Percentiles rank a stretch among this genome's conserved stretches.
phyloP scores from a whole-genome alignment of 257 asterid species.

The Fraxinus quadrangulata region DNA sequence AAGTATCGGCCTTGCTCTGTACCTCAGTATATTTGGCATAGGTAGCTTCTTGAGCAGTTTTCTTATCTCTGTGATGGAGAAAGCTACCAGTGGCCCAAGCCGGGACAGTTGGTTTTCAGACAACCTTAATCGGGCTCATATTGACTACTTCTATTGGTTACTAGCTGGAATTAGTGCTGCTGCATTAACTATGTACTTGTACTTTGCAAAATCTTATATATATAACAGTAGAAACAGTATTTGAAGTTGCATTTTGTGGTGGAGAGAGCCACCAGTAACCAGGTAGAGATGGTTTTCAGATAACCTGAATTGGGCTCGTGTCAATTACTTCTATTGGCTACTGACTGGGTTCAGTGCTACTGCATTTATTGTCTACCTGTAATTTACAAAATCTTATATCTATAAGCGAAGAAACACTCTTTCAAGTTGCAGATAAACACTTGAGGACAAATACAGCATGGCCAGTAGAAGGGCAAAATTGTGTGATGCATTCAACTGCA shows the following conservation, averaged over 20 bases:
- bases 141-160: conserved; percentile 60
- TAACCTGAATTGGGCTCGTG: too few relatives aligned
- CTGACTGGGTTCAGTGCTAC: background rate
- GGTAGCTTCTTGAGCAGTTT: conserved; percentile 47
- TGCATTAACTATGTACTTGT: conserved; percentile 26
- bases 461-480: background rate
- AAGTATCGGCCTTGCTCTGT: conserved; percentile 44
- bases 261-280: too few relatives aligned
- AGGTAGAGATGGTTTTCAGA: too few relatives aligned
- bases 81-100: conserved; percentile 23
- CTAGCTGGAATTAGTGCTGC: conserved; percentile 33
- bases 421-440: background rate
- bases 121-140: conserved; percentile 52
- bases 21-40: conserved; percentile 38
- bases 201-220: conserved; percentile 35
- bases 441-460: background rate
- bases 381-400: background rate
- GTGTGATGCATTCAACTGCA: background rate
- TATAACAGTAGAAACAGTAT: background rate
- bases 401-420: background rate
- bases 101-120: conserved; percentile 45
- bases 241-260: background rate
- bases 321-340: too few relatives aligned
- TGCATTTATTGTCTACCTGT: background rate
- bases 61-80: conserved; percentile 33